Evolutionary conservation across 192 early-diverging fungal species (phyloP).

Genomic region (Lobulomyces angularis): DNA sequence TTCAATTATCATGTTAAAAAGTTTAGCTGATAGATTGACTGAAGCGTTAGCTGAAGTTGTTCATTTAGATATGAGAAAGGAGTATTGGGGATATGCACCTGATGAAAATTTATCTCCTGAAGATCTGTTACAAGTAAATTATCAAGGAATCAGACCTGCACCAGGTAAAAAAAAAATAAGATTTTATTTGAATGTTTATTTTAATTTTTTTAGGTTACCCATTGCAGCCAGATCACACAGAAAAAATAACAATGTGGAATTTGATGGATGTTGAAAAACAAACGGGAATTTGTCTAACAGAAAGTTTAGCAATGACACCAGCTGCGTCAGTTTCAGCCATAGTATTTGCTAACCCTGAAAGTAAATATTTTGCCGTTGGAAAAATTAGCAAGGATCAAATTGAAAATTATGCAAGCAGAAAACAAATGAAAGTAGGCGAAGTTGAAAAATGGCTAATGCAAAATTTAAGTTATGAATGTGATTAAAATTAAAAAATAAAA

Average conservation of each 20-base stretch:
- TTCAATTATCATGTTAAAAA: slow-evolving; percentile 87
- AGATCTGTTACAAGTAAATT: slow-evolving; percentile 82
- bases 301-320: slow-evolving; percentile 85
- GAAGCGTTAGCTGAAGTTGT: slow-evolving; percentile 85
- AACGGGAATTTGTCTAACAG: slow-evolving; percentile 82
- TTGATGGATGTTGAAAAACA: slow-evolving; percentile 63
- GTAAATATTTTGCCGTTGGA: slow-evolving; percentile 89
- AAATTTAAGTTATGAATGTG: slow-evolving; percentile 56
- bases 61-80: slow-evolving; percentile 78
- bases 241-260: slow-evolving; percentile 89
- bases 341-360: slow-evolving; percentile 61
- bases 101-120: slow-evolving; percentile 62
- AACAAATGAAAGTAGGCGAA: slow-evolving; percentile 43
- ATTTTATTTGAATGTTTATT: too few species aligned
- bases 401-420: slow-evolving; percentile 61
- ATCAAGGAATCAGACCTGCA: slow-evolving; percentile 89
- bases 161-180: too few species aligned
- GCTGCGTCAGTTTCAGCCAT: slow-evolving; percentile 76
- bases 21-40: slow-evolving; percentile 83
- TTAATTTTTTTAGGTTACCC: too few species aligned
- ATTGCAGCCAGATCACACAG: slow-evolving; percentile 88
- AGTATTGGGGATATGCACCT: slow-evolving; percentile 78
- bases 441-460: slow-evolving; percentile 66
- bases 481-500: too few species aligned
- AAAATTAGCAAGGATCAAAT: slow-evolving; percentile 88